A percentile compares a stretch with the other conserved stretches of the same genome.
Conservation (phyloP, 208 protist species). For the Acanthamoeba healyi region DNA sequence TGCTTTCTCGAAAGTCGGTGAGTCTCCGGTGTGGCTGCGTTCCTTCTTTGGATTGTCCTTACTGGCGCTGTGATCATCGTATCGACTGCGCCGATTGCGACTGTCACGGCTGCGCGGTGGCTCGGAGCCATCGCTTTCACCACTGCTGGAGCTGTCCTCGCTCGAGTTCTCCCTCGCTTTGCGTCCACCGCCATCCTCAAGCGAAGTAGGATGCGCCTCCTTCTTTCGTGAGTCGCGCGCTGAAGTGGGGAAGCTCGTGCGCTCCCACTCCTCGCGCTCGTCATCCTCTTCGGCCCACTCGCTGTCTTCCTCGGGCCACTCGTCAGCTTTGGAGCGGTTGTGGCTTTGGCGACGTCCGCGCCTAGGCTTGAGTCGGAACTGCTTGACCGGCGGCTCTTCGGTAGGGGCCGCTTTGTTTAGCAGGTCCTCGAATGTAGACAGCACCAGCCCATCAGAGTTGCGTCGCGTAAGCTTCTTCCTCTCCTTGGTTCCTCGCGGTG, state of each 20-base stretch:
- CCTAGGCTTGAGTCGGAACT: not conserved
- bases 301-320: slow-evolving; percentile 28
- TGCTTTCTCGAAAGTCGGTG: not conserved
- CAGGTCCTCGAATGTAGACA: not conserved
- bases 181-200: not conserved
- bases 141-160: not conserved
- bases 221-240: no score
- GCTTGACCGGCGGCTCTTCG: not conserved
- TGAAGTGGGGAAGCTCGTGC: not conserved
- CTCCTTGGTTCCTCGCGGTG: not conserved
- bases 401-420: not conserved
- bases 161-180: not conserved
- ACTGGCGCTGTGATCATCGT: not conserved
- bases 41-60: not conserved
- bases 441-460: not conserved
- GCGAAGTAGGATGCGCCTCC: no score
- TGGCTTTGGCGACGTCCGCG: not conserved
- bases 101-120: not conserved
- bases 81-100: not conserved
- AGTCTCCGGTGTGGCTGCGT: not conserved
- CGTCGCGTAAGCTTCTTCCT: not conserved
- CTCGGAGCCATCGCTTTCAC: not conserved
- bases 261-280: slow-evolving; percentile 40
- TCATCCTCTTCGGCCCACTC: slow-evolving; percentile 1
- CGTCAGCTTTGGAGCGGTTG: not conserved